Conservation (phyloP, 306 rosid species). For the Cyclanthera cordifolia region DNA sequence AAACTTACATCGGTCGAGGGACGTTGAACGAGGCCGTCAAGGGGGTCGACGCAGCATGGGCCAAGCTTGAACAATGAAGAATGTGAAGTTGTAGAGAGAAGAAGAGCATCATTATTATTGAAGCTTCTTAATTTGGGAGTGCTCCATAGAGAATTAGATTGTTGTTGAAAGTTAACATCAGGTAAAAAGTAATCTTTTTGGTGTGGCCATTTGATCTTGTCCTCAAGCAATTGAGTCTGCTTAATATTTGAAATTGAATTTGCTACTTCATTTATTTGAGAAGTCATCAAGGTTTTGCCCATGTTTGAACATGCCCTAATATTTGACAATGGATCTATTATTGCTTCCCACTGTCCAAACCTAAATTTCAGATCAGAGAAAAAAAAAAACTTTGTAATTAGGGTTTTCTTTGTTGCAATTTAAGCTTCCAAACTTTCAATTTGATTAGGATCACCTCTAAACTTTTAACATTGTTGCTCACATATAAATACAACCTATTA, state of each 20-base stretch:
- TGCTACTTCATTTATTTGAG: not conserved
- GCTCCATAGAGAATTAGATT: conserved; percentile 22
- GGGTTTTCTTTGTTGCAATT: too few species aligned
- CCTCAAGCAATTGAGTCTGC: conserved; percentile 20
- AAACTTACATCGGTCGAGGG: conserved; percentile 6
- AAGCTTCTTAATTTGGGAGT: conserved; percentile 3
- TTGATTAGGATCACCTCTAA: too few species aligned
- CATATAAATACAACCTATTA: too few species aligned
- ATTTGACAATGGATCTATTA: not conserved
- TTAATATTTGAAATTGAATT: conserved; percentile 21
- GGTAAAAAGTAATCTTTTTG: conserved; percentile 11
- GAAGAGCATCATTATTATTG: conserved; percentile 22
- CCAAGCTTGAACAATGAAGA: conserved; percentile 14
- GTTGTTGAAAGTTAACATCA: not conserved
- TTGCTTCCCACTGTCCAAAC: not conserved
- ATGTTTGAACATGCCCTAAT: conserved; percentile 4
- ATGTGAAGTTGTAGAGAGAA: not conserved
- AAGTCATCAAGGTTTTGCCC: not conserved
- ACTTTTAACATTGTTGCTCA: too few species aligned
- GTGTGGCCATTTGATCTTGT: conserved; percentile 25
- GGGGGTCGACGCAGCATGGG: not conserved
- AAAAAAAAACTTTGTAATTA: not conserved
- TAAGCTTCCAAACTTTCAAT: too few species aligned
- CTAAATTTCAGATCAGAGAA: not conserved
- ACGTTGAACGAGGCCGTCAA: not conserved